Evolutionary conservation across 768 basidiomycete species (phyloP).

Genomic region (Mycena pura): DNA sequence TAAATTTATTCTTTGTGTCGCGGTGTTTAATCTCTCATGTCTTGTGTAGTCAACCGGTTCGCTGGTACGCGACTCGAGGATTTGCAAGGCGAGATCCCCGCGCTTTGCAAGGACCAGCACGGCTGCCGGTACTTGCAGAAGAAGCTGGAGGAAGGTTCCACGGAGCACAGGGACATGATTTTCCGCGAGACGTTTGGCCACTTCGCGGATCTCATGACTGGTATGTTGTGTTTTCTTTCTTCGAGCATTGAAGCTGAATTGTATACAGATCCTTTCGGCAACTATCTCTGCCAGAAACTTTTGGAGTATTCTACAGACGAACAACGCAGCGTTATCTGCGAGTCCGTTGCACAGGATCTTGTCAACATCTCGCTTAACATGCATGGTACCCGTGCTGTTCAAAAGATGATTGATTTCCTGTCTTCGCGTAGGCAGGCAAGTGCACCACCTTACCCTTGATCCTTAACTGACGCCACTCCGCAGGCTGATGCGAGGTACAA

Average conservation of each 20-base stretch:
- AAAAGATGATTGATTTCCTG: slow-evolving; percentile 99
- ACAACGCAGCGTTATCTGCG: slow-evolving; percentile 95
- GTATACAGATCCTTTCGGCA: slow-evolving; percentile 90
- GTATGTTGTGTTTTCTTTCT: slow-evolving; percentile 45
- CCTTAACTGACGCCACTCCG: slow-evolving; percentile 59
- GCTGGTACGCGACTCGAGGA: slow-evolving; percentile 96
- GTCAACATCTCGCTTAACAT: slow-evolving; percentile 99
- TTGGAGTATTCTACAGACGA: slow-evolving; percentile 97
- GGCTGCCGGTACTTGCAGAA: slow-evolving; percentile 98
- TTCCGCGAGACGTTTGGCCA: slow-evolving; percentile 98
- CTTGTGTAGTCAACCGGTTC: slow-evolving; percentile 85
- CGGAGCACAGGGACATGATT: slow-evolving; percentile 99
- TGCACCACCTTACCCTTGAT: slow-evolving; percentile 42
- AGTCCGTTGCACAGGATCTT: slow-evolving; percentile 95
- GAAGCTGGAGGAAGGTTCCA: slow-evolving; percentile 94
- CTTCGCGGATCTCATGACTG: slow-evolving; percentile 98
- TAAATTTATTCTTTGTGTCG: slow-evolving; percentile 32
- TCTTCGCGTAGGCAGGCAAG: slow-evolving; percentile 92
- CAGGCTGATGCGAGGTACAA: slow-evolving; percentile 86
- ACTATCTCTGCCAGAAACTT: slow-evolving; percentile 98
- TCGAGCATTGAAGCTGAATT: slow-evolving; percentile 12
- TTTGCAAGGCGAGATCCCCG: slow-evolving; percentile 91
- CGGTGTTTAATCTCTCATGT: slow-evolving; percentile 8
- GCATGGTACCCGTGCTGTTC: slow-evolving; percentile 99
- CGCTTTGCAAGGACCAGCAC: slow-evolving; percentile 98